Evolutionary conservation across 495 filamentous ascomycete genomes (phyloP).

Genomic region (Penicillium odoratum): DNA sequence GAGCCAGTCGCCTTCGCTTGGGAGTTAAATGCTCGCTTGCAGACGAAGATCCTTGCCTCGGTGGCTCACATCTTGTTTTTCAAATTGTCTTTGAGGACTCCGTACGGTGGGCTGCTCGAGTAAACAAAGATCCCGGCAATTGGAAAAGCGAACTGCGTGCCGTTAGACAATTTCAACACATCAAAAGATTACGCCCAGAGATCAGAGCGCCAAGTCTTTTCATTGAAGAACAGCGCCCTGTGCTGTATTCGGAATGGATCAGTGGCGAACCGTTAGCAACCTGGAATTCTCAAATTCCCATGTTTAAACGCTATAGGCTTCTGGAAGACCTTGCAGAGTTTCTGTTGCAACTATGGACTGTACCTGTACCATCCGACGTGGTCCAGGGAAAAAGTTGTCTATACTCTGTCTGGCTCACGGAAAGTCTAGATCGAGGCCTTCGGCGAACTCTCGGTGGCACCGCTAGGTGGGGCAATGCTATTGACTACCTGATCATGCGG

Average conservation of each 20-base stretch:
- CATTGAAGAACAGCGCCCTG: conserved; percentile 10
- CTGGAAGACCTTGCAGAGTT: conserved; percentile 18
- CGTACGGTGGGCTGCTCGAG: conserved; percentile 20
- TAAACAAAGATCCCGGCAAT: conserved; percentile 5
- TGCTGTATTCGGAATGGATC: conserved; percentile 21
- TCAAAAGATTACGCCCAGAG: conserved; percentile 11
- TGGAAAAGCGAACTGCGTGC: conserved; percentile 17
- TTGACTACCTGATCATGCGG: conserved; percentile 24
- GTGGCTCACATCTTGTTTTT: conserved; percentile 17
- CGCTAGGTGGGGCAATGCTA: conserved; percentile 18
- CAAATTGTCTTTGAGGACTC: conserved; percentile 21
- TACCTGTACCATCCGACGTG: conserved; percentile 2
- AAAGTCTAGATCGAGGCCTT: conserved; percentile 22
- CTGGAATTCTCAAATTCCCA: conserved; percentile 16
- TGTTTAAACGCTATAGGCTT: conserved; percentile 10
- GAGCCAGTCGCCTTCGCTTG: not conserved
- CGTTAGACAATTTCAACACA: conserved; percentile 7
- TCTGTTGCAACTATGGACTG: conserved; percentile 18
- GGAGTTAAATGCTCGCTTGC: conserved; percentile 10
- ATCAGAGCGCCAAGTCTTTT: conserved; percentile 14
- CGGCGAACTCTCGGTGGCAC: conserved; percentile 18
- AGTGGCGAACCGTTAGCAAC: conserved; percentile 17
- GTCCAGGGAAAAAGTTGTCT: not conserved
- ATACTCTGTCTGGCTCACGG: conserved; percentile 20
- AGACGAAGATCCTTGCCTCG: conserved; percentile 10